These are phyloP conservation scores for Aphanomyces cochlioides DNA, from an alignment of 352 stramenopile species.

Conservation along the genomic window DNA sequence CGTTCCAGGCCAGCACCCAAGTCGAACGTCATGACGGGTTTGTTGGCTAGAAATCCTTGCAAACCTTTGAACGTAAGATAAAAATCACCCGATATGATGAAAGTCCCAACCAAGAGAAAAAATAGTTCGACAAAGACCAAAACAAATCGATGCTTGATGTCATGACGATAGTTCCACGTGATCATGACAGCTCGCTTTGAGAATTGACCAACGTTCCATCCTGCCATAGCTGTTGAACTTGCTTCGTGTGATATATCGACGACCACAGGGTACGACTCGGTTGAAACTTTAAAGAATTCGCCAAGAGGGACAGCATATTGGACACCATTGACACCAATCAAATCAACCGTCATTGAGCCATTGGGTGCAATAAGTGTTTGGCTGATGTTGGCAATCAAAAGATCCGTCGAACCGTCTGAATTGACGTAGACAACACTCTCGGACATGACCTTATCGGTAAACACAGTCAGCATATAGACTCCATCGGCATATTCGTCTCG, in stretches of 20 bases:
- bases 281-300: neutral
- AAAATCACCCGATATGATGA: neutral
- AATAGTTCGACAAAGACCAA: neutral
- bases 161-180: slow-evolving; percentile 14
- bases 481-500: slow-evolving; percentile 1
- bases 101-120: neutral
- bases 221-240: neutral
- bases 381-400: neutral
- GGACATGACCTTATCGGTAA: neutral
- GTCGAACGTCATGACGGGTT: slow-evolving; percentile 2
- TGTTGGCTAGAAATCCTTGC: neutral
- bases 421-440: neutral
- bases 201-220: neutral
- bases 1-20: neutral
- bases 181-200: neutral
- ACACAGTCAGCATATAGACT: slow-evolving; percentile 3
- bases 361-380: neutral
- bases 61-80: neutral
- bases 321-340: slow-evolving; percentile 19
- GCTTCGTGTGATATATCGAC: neutral
- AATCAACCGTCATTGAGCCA: neutral
- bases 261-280: neutral
- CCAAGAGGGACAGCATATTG: slow-evolving; percentile 1
- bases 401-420: slow-evolving; percentile 7
- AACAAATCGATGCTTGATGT: neutral